Evolutionary conservation across 2,329 filamentous ascomycete species (phyloP).

Genomic region (Pseudopyricularia javanii): DNA sequence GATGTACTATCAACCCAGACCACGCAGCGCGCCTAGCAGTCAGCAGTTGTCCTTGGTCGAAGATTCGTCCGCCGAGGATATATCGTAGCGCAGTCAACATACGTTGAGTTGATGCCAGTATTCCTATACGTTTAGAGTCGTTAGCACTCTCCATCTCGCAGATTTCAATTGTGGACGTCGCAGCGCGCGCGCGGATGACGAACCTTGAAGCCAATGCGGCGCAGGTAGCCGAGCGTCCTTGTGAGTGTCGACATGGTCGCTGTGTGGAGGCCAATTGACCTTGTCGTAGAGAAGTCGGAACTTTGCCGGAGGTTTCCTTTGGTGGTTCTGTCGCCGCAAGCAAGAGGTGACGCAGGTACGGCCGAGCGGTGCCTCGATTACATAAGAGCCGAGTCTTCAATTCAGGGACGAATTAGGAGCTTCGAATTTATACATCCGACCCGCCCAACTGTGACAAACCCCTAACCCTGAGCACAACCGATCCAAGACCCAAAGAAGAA

Average conservation of each 20-base stretch:
- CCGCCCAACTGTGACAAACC: not conserved
- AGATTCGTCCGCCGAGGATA: not conserved
- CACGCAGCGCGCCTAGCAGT: not conserved
- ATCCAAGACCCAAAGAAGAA: not conserved
- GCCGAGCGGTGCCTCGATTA: not conserved
- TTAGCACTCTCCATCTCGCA: constrained; percentile 18
- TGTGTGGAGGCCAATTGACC: constrained; percentile 17
- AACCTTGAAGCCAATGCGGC: constrained; percentile 81
- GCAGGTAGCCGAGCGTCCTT: constrained; percentile 77
- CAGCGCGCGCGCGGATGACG: not conserved
- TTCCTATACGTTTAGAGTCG: constrained; percentile 43
- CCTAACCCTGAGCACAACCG: not conserved
- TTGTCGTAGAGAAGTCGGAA: constrained; percentile 3
- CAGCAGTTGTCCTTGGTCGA: not conserved
- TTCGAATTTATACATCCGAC: not conserved
- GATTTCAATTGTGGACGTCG: not conserved
- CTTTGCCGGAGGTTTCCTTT: not conserved
- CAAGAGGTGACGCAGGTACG: constrained; percentile 1
- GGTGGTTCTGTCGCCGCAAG: not conserved
- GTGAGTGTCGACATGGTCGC: constrained; percentile 77
- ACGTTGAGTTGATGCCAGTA: constrained; percentile 88
- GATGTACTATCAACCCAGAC: constrained; percentile 34
- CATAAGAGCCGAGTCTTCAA: not conserved
- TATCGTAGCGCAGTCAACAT: constrained; percentile 29
- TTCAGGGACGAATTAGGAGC: not conserved